Conservation (phyloP, 768 basidiomycete species). For the Boletellus ananas region DNA sequence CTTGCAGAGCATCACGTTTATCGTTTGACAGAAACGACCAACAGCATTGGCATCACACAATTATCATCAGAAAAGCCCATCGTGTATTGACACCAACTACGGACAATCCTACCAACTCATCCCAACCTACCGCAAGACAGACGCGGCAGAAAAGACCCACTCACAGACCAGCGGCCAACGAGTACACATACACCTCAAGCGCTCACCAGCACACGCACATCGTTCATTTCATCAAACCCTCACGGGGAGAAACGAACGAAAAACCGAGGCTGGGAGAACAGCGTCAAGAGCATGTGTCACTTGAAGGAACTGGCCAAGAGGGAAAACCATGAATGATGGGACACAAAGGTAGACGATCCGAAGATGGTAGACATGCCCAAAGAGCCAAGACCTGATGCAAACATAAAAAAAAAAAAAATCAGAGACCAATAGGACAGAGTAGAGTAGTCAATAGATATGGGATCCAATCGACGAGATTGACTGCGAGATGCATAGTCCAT, state of each 20-base stretch:
- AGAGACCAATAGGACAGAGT: slow-evolving; percentile 22
- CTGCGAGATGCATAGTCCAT: slow-evolving; percentile 17
- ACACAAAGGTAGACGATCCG: slow-evolving; percentile 1
- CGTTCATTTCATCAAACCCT: slow-evolving; percentile 45
- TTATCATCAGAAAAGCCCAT: slow-evolving; percentile 9
- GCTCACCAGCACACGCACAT: slow-evolving; percentile 41
- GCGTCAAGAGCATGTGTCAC: slow-evolving; percentile 18
- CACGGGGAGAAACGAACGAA: slow-evolving; percentile 42
- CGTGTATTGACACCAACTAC: slow-evolving; percentile 14
- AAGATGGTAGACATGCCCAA: slow-evolving; percentile 1
- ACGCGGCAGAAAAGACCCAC: neutral
- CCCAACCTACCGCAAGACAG: neutral
- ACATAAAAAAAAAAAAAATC: slow-evolving; percentile 8
- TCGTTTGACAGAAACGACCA: too few relatives aligned
- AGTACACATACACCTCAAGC: slow-evolving; percentile 27
- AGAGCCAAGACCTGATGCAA: neutral
- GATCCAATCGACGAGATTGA: slow-evolving; percentile 13
- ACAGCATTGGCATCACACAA: too few relatives aligned
- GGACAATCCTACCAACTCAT: slow-evolving; percentile 7
- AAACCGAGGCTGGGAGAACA: slow-evolving; percentile 18
- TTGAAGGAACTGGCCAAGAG: neutral
- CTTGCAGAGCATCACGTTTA: too few relatives aligned
- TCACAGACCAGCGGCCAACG: slow-evolving; percentile 1
- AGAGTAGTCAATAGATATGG: slow-evolving; percentile 26
- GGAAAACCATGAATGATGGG: neutral